Conservation (phyloP, 306 rosid genomes). For the Abrus precatorius region DNA sequence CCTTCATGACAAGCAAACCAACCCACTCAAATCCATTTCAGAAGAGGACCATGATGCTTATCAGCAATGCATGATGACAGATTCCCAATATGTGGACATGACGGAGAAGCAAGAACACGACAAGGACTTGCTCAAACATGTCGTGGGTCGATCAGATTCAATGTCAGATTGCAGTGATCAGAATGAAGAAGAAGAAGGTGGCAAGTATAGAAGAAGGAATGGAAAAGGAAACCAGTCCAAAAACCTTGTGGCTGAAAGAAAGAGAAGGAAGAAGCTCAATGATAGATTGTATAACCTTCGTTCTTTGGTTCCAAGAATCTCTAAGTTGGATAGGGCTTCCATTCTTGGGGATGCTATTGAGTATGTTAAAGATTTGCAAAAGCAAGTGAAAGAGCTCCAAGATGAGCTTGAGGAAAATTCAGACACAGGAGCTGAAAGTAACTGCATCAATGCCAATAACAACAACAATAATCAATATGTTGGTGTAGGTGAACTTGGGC, state of each 20-base stretch:
- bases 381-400: slow-evolving; percentile 82
- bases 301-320: slow-evolving; percentile 88
- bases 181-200: slow-evolving; percentile 81
- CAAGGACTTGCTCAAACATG: slow-evolving; percentile 62
- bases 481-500: slow-evolving; percentile 32
- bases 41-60: slow-evolving; percentile 48
- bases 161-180: slow-evolving; percentile 91
- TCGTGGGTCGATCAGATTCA: slow-evolving; percentile 67
- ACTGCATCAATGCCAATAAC: slow-evolving; percentile 36
- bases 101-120: slow-evolving; percentile 64
- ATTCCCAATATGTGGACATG: slow-evolving; percentile 57
- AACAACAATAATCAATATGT: slow-evolving; percentile 44
- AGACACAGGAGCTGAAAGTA: slow-evolving; percentile 61
- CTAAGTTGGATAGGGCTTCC: slow-evolving; percentile 92
- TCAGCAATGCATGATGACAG: slow-evolving; percentile 52
- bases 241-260: slow-evolving; percentile 89
- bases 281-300: slow-evolving; percentile 86
- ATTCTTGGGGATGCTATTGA: slow-evolving; percentile 95
- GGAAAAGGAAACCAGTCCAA: slow-evolving; percentile 84
- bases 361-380: slow-evolving; percentile 77
- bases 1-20: slow-evolving; percentile 55
- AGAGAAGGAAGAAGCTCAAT: slow-evolving; percentile 93
- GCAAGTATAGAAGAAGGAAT: slow-evolving; percentile 68
- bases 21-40: slow-evolving; percentile 43
- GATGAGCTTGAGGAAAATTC: slow-evolving; percentile 88